Base-by-base conservation (phyloP, 2,329 filamentous ascomycete species). In the Nothophaeocryptopus gaeumannii region DNA sequence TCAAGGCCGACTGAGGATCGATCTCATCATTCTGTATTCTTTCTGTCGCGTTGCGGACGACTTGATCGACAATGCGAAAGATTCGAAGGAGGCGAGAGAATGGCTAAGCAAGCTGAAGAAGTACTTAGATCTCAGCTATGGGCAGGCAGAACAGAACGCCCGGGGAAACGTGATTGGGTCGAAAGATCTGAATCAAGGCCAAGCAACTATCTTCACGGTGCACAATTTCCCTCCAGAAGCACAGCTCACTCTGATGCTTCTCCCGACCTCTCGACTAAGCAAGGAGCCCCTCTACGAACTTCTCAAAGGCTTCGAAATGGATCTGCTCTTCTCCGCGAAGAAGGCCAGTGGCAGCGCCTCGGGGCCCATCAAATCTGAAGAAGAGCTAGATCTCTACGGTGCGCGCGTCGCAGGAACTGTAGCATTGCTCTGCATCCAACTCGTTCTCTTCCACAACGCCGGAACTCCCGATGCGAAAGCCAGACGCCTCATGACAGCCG, bases 11-110 rank as follows among this genome's bases (percentile, higher is more conserved):
- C 70, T 89, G 7, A 78, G 85, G 5, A 82, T 85, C 29, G 85
- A 89, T 57, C 65, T 89, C 10, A 77, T 87, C 20, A 68, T 86
- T 1, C 69, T 89, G 3, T 89, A 89, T 62, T 86, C 84, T 0
- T 89, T 88, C 63, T 89, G 86, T 59, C 77, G 86, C 9, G 79
- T 88, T 8, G 84, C 84, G 1, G 86, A 89, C 63, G 85, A 89
- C 59, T 72, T 89, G 4, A 78, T 89, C 8, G 86, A 89, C 58
- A 78, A 88, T 51, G 79, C 85, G 0, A 59, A 69, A 1, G 74
- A 73, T 1, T 63, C 72, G 1, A 62, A 71, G 0, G 79, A 84
- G 57, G 82, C 83, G 5, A 68, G 70, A 20, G 59, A 69, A 8
- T 86, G 83, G 78, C 79, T 87, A 39, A 63, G 68, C 12, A 83